phyloP scores from a whole-genome alignment of 1,284 basidiomycete species.

The Pascua sp. region DNA sequence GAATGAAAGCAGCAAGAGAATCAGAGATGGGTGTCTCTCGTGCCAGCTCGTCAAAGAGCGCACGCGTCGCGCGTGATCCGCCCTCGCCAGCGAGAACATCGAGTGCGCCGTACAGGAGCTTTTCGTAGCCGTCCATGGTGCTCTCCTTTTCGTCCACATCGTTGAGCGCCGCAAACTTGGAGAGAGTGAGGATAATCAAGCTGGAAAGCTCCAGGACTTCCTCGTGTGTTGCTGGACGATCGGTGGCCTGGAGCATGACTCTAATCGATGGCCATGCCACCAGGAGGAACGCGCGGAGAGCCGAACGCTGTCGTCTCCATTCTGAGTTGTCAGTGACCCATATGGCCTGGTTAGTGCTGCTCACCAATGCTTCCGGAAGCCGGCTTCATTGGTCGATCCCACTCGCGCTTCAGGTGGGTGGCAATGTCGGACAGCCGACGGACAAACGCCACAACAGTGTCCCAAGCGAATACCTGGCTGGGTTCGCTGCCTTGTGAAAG shows the following conservation, averaged over 20 bases:
- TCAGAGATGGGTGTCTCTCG: constrained; percentile 1
- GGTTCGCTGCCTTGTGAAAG: constrained; percentile 19
- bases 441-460: constrained; percentile 17
- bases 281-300: constrained; percentile 23
- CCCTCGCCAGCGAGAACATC: constrained; percentile 27
- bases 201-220: constrained; percentile 12
- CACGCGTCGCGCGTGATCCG: constrained; percentile 6
- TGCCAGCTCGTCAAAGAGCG: constrained; percentile 5
- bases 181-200: constrained; percentile 21
- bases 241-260: constrained; percentile 13
- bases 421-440: constrained; percentile 16
- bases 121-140: constrained; percentile 25
- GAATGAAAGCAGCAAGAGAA: constrained; percentile 21
- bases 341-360: neutral
- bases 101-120: constrained; percentile 29
- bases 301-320: constrained; percentile 26
- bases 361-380: constrained; percentile 4
- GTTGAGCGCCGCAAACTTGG: constrained; percentile 20
- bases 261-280: constrained; percentile 23
- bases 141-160: constrained; percentile 12
- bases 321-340: constrained; percentile 4
- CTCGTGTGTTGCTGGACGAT: constrained; percentile 2
- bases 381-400: constrained; percentile 2
- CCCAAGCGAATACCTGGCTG: constrained; percentile 18
- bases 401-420: constrained; percentile 4